Conservation (phyloP, 139 green algal species). For the Micractinium sp. region DNA sequence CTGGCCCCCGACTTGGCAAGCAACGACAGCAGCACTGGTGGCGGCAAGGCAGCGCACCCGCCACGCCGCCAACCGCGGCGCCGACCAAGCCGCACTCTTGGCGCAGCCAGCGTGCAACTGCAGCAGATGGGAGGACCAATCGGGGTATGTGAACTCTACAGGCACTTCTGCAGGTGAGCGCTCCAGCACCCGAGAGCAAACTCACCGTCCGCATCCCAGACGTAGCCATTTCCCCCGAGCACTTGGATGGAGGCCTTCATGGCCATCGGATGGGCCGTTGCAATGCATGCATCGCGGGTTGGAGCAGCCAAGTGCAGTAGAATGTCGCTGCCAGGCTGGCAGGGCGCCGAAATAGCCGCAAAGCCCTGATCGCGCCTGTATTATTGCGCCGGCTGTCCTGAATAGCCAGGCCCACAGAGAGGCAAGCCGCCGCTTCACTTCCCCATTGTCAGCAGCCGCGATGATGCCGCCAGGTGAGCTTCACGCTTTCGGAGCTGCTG, state of each 20-base stretch:
- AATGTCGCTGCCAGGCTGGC: too few relatives aligned
- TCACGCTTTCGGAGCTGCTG: background rate
- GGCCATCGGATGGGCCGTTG: background rate
- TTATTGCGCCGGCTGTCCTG: too few relatives aligned
- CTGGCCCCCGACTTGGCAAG: background rate
- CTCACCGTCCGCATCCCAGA: slow-evolving; percentile 57
- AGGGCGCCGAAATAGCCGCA: too few relatives aligned
- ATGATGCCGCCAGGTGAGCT: slow-evolving; percentile 15
- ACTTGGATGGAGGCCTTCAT: slow-evolving; percentile 38
- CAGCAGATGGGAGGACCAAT: background rate
- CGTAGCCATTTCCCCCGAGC: slow-evolving; percentile 34
- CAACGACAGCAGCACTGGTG: background rate
- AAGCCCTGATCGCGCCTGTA: too few relatives aligned
- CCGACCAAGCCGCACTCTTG: slow-evolving; percentile 49
- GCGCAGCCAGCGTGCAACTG: slow-evolving; percentile 43
- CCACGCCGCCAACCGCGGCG: slow-evolving; percentile 60
- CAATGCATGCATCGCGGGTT: background rate
- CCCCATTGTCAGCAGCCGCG: background rate
- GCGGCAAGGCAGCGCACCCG: slow-evolving; percentile 14
- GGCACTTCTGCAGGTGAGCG: background rate
- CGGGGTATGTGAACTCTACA: background rate
- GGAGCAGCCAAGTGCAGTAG: too few relatives aligned
- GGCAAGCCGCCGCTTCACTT: background rate
- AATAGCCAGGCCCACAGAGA: too few relatives aligned
- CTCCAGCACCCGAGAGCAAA: background rate